Evolutionary conservation across 2,329 filamentous ascomycete genomes (phyloP).

Genomic region (Neophaeococcomyces aloes): DNA sequence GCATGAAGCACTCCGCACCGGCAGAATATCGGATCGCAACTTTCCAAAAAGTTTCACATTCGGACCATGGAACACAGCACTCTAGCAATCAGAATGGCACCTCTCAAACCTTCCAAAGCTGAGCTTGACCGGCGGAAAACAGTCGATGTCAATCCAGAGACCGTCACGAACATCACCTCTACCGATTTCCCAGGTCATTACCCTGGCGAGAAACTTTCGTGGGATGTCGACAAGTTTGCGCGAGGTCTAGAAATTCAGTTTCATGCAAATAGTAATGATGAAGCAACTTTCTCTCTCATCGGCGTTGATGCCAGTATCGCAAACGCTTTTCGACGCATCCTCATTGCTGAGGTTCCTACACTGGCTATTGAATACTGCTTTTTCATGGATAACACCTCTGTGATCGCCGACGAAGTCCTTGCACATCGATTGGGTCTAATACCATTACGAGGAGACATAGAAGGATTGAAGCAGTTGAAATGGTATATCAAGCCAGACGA

Average conservation of each 20-base stretch:
- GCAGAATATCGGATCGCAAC: too few species aligned
- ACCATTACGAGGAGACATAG: slow-evolving; percentile 68
- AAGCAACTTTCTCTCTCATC: slow-evolving; percentile 81
- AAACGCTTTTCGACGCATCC: slow-evolving; percentile 93
- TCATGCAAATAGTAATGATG: slow-evolving; percentile 67
- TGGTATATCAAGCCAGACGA: slow-evolving; percentile 67
- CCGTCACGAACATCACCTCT: slow-evolving; percentile 75
- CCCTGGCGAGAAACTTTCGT: slow-evolving; percentile 75
- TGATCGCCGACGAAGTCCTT: slow-evolving; percentile 95
- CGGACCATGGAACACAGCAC: too few species aligned
- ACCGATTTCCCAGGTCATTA: slow-evolving; percentile 89
- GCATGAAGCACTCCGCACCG: too few species aligned
- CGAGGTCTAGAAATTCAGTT: slow-evolving; percentile 63
- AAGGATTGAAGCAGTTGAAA: slow-evolving; percentile 70
- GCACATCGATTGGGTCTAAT: slow-evolving; percentile 82
- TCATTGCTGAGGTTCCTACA: slow-evolving; percentile 87
- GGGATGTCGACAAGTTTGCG: slow-evolving; percentile 64
- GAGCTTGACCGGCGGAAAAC: slow-evolving; percentile 32
- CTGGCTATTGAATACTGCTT: slow-evolving; percentile 90
- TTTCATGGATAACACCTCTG: slow-evolving; percentile 91
- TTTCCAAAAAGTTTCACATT: too few species aligned
- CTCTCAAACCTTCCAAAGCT: slow-evolving; percentile 28
- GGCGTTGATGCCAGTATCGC: slow-evolving; percentile 86
- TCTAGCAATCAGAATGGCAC: neutral
- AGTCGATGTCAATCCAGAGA: slow-evolving; percentile 86